Evolutionary conservation across 257 asterid species (phyloP).

Genomic region (Gynochthodes officinalis): DNA sequence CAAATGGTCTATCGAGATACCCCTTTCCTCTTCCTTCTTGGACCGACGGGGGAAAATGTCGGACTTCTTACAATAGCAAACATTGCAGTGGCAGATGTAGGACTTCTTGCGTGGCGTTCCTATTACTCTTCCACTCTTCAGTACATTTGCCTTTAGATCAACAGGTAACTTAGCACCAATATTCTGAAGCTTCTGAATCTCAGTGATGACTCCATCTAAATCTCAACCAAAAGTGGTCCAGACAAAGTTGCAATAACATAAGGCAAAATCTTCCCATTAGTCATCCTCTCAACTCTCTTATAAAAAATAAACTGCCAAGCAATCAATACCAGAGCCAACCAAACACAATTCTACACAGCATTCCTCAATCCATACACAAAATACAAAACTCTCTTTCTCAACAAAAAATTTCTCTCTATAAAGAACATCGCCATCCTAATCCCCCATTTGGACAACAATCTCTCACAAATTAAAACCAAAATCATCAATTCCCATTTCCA

Average conservation of each 20-base stretch:
- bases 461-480: too few relatives aligned
- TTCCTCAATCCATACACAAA: too few relatives aligned
- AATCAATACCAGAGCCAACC: too few relatives aligned
- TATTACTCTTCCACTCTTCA: too few relatives aligned
- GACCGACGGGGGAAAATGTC: conserved; percentile 38
- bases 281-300: conserved; percentile 44
- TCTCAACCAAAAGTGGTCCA: conserved; percentile 65
- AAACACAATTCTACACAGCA: too few relatives aligned
- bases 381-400: too few relatives aligned
- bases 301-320: too few relatives aligned
- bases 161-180: conserved; percentile 71
- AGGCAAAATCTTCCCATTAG: conserved; percentile 35
- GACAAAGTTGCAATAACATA: conserved; percentile 63
- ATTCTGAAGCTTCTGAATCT: conserved; percentile 63
- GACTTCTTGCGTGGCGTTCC: too few relatives aligned
- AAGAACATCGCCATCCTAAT: too few relatives aligned
- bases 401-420: too few relatives aligned
- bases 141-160: conserved; percentile 71
- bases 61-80: conserved; percentile 38
- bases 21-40: conserved; percentile 47
- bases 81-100: conserved; percentile 35
- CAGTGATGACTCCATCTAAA: conserved; percentile 54
- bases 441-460: too few relatives aligned
- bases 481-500: conserved; percentile 92
- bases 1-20: conserved; percentile 61